A percentile compares a stretch with the other conserved stretches of the same genome.
These are phyloP conservation scores for Porphyra umbilicalis DNA, from an alignment of 31 red algal species.

Conservation along the genomic window DNA sequence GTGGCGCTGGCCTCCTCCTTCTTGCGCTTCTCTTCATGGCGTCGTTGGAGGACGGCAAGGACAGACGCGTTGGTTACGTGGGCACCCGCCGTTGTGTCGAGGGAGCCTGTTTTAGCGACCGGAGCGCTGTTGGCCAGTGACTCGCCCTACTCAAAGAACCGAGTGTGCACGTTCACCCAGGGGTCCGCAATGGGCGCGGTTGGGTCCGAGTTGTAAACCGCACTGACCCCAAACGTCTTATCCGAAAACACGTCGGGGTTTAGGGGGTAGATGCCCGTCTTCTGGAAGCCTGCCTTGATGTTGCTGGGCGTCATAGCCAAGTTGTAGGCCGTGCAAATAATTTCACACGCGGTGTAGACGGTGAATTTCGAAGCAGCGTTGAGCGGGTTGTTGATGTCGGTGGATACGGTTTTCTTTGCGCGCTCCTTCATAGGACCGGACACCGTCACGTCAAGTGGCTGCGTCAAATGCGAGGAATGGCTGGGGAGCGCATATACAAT, in stretches of 20 bases:
- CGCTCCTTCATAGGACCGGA: conserved; percentile 17
- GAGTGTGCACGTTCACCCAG: not conserved
- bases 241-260: not conserved
- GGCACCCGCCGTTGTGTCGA: conserved; percentile 1
- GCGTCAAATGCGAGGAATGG: conserved; percentile 28
- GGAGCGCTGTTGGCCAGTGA: no score
- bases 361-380: no score
- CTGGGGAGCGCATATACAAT: conserved; percentile 13
- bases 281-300: conserved; percentile 16
- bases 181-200: conserved; percentile 1
- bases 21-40: not conserved
- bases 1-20: conserved; percentile 13
- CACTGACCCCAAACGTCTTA: not conserved
- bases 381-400: not conserved
- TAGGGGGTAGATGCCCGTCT: conserved; percentile 9
- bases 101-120: not conserved
- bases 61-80: conserved; percentile 8
- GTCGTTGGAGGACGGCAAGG: conserved; percentile 2
- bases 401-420: no score
- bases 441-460: conserved; percentile 22
- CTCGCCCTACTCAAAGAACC: no score
- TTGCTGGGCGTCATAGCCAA: conserved; percentile 10
- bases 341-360: conserved; percentile 1
- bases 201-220: not conserved
- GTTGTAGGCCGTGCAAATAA: conserved; percentile 13